Percentiles rank a stretch among this genome's conserved stretches.
phyloP scores from a whole-genome alignment of 768 basidiomycete genomes.

The Leccinum fibrillosum region DNA sequence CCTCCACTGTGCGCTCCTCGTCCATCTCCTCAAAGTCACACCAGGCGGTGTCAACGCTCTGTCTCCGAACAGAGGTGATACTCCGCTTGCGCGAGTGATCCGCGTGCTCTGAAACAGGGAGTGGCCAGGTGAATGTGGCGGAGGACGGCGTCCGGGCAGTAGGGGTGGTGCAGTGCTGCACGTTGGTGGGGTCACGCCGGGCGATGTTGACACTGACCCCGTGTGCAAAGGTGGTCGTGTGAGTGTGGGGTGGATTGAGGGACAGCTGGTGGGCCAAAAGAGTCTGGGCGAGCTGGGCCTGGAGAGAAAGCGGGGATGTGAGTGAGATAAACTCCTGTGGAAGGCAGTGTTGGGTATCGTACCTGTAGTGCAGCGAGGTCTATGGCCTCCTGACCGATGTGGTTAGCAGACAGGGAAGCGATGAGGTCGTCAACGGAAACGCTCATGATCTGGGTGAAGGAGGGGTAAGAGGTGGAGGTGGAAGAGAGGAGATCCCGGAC shows the following conservation, averaged over 20 bases:
- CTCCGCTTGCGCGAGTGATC: slow-evolving; percentile 30
- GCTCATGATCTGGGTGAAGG: slow-evolving; percentile 33
- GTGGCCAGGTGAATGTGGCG: slow-evolving; percentile 30
- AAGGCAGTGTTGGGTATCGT: slow-evolving; percentile 15
- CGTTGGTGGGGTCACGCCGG: slow-evolving; percentile 31
- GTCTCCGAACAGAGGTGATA: slow-evolving; percentile 20
- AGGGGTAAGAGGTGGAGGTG: not conserved
- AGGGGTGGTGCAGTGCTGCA: slow-evolving; percentile 41
- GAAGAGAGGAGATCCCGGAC: not conserved
- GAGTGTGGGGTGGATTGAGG: slow-evolving; percentile 18
- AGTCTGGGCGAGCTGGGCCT: slow-evolving; percentile 48
- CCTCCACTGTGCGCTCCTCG: slow-evolving; percentile 46
- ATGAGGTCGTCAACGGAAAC: slow-evolving; percentile 51
- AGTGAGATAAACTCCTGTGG: slow-evolving; percentile 15
- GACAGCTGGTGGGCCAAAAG: slow-evolving; percentile 34
- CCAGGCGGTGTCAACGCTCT: slow-evolving; percentile 26
- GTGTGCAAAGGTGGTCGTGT: slow-evolving; percentile 17
- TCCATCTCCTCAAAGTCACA: slow-evolving; percentile 39
- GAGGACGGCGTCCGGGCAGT: slow-evolving; percentile 35
- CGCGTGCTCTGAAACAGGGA: slow-evolving; percentile 19
- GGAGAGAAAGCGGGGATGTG: not conserved
- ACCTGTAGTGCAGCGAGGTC: slow-evolving; percentile 50
- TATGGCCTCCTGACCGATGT: slow-evolving; percentile 52
- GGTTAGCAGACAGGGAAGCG: slow-evolving; percentile 42
- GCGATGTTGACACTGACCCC: slow-evolving; percentile 19